Conservation (phyloP, 2,329 filamentous ascomycete genomes). For the Colletotrichum sp. region DNA sequence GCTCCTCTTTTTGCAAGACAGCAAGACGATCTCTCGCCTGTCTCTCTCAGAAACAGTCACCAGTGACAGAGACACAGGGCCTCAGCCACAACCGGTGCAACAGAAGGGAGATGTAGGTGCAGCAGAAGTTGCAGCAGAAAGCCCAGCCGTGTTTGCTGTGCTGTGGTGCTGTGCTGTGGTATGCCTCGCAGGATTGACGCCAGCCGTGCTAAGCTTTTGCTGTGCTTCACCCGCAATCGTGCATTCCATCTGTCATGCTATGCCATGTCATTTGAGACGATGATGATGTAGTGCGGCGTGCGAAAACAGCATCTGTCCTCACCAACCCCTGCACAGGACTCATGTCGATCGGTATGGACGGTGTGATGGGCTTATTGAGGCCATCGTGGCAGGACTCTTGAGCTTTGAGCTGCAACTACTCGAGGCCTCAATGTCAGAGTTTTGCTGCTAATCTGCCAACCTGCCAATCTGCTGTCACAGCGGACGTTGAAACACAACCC, state of each 20-base stretch:
- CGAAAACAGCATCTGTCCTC: neutral
- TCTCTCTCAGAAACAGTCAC: neutral
- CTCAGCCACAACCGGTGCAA: constrained; percentile 6
- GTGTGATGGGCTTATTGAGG: neutral
- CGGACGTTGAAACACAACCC: constrained; percentile 1
- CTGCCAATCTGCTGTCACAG: neutral
- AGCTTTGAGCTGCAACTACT: neutral
- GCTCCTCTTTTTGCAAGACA: neutral
- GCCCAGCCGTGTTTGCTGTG: neutral
- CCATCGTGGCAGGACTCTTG: neutral
- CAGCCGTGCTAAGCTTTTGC: neutral
- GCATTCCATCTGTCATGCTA: neutral
- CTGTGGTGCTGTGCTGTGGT: neutral
- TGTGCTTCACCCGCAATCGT: neutral
- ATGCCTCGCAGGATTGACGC: neutral
- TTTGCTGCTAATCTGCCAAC: neutral
- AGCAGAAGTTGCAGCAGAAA: neutral
- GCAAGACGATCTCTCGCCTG: neutral
- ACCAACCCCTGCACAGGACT: neutral
- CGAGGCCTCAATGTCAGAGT: neutral
- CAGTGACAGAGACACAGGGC: neutral
- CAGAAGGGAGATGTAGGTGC: neutral
- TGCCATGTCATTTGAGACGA: neutral
- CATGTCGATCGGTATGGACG: neutral
- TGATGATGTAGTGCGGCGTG: neutral